Percentiles rank a stretch among this genome's conserved stretches.
Conservation (phyloP, 208 protist species). For the Leishmania aethiopica region DNA sequence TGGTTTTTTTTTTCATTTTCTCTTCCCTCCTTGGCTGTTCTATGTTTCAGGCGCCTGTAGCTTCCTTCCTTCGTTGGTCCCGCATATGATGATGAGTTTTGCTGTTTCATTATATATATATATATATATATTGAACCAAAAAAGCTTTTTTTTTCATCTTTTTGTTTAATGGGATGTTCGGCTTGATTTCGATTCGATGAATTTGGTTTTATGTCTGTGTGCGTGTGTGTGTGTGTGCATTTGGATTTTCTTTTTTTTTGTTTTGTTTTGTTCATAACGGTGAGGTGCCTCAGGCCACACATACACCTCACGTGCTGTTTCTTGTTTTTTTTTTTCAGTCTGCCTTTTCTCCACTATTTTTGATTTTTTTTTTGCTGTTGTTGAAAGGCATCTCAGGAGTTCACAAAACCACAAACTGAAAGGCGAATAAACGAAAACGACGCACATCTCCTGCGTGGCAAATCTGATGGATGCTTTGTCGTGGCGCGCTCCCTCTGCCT, state of each 20-base stretch:
- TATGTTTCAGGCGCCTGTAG: no score
- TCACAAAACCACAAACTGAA: neutral
- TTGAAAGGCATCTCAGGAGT: slow-evolving; percentile 5
- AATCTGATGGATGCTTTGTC: neutral
- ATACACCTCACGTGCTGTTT: neutral
- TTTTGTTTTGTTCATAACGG: neutral
- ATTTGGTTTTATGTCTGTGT: neutral
- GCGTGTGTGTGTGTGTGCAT: neutral
- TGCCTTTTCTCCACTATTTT: neutral
- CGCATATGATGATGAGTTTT: neutral
- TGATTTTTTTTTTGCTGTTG: neutral
- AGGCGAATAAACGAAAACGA: slow-evolving; percentile 1
- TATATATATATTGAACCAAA: neutral
- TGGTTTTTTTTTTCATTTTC: neutral
- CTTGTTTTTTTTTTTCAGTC: neutral
- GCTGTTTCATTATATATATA: neutral
- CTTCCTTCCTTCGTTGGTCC: neutral
- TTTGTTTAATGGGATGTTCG: neutral
- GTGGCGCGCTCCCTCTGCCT: neutral
- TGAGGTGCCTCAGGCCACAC: neutral
- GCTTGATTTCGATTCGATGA: neutral
- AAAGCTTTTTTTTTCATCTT: neutral
- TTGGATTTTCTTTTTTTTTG: neutral
- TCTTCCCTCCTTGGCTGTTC: no score
- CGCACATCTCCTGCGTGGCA: slow-evolving; percentile 1